Evolutionary conservation across 768 basidiomycete genomes (phyloP).

Genomic region (Termitomyces heimii): DNA sequence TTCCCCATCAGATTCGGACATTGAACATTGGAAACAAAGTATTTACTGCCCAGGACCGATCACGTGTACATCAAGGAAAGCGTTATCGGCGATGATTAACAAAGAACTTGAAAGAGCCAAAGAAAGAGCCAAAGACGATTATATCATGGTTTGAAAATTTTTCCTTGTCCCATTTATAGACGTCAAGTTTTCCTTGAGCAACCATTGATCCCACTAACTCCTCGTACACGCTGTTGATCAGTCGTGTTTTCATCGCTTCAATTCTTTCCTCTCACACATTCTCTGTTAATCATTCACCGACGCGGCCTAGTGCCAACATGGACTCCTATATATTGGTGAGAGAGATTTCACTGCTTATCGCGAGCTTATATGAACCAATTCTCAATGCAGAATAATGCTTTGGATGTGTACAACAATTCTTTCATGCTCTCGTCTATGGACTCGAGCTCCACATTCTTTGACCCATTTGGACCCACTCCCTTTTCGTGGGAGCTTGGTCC

Average conservation of each 20-base stretch:
- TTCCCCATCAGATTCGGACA: neutral
- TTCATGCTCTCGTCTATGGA: slow-evolving; percentile 5
- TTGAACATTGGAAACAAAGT: neutral
- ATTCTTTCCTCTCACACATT: slow-evolving; percentile 2
- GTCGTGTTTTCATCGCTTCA: slow-evolving; percentile 1
- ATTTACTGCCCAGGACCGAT: neutral
- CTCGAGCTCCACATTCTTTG: slow-evolving; percentile 13
- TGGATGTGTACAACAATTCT: slow-evolving; percentile 8
- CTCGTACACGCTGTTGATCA: slow-evolving; percentile 16
- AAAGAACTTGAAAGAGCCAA: slow-evolving; percentile 9
- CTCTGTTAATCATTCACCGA: slow-evolving; percentile 3
- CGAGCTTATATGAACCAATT: neutral
- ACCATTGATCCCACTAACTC: neutral
- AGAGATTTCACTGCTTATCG: neutral
- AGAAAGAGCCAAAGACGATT: too few relatives aligned
- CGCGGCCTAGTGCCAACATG: slow-evolving; percentile 13
- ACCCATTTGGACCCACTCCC: slow-evolving; percentile 6
- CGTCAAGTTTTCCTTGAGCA: neutral
- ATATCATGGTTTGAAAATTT: slow-evolving; percentile 1
- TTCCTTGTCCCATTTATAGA: slow-evolving; percentile 7
- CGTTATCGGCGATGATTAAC: slow-evolving; percentile 8
- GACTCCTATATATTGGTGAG: slow-evolving; percentile 11
- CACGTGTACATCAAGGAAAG: neutral
- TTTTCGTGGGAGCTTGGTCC: slow-evolving; percentile 7
- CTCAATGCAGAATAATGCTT: slow-evolving; percentile 1